These are phyloP conservation scores for Pythium pyrilobum DNA, from an alignment of 352 stramenopile genomes.

Conservation along the genomic window DNA sequence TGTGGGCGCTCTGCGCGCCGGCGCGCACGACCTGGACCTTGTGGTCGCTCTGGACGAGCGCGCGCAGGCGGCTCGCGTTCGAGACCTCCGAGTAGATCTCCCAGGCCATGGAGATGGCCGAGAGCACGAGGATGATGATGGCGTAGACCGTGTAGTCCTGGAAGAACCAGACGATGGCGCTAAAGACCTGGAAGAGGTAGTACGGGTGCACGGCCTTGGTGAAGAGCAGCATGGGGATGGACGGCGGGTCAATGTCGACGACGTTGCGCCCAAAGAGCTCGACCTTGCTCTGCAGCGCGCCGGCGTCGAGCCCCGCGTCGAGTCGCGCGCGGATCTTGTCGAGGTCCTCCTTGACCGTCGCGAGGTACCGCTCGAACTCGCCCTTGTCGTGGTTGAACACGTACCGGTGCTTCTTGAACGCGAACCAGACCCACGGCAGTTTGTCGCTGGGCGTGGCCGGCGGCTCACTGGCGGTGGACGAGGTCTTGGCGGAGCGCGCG, in stretches of 20 bases:
- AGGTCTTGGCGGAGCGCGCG: neutral
- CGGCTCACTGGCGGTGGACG: no score
- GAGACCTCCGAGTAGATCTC: slow-evolving; percentile 45
- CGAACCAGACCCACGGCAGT: slow-evolving; percentile 43
- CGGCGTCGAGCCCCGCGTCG: slow-evolving; percentile 20
- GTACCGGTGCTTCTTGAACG: slow-evolving; percentile 69
- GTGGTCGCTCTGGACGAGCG: slow-evolving; percentile 32
- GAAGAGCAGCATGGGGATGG: slow-evolving; percentile 35
- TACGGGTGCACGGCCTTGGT: slow-evolving; percentile 53
- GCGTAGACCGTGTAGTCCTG: slow-evolving; percentile 42
- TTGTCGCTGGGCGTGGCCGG: neutral
- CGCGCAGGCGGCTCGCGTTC: slow-evolving; percentile 37
- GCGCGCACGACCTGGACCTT: slow-evolving; percentile 29
- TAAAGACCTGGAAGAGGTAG: slow-evolving; percentile 64
- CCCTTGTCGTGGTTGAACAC: slow-evolving; percentile 43
- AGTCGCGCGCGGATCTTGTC: slow-evolving; percentile 20
- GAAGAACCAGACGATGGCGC: slow-evolving; percentile 36
- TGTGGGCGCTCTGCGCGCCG: neutral
- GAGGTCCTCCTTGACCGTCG: slow-evolving; percentile 26
- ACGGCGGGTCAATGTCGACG: slow-evolving; percentile 32
- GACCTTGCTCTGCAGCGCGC: slow-evolving; percentile 11
- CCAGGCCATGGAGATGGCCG: slow-evolving; percentile 32
- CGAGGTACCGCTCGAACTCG: slow-evolving; percentile 47
- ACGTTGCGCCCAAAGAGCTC: slow-evolving; percentile 42
- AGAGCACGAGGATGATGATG: slow-evolving; percentile 37